A percentile compares a stretch with the other conserved stretches of the same genome.
Conservation (phyloP, 352 stramenopile species). For the Phytophthora cajani region DNA sequence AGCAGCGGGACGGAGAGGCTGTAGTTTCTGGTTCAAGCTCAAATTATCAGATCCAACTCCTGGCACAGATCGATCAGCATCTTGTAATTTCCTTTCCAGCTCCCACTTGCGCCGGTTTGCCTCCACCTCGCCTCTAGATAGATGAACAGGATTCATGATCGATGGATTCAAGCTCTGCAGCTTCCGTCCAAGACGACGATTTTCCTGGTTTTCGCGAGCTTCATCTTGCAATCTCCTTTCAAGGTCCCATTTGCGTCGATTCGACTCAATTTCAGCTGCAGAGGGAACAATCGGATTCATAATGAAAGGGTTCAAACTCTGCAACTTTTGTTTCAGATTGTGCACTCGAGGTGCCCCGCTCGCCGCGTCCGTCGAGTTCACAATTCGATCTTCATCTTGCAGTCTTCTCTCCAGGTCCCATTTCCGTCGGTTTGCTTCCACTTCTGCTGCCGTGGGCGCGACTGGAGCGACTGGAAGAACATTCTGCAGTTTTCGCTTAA, state of each 20-base stretch:
- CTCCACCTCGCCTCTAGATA: conserved; percentile 17
- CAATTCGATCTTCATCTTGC: conserved; percentile 13
- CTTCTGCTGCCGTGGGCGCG: conserved; percentile 14
- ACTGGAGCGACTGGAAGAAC: conserved; percentile 8
- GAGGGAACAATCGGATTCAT: conserved; percentile 21
- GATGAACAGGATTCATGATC: conserved; percentile 11
- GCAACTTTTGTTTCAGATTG: conserved; percentile 22
- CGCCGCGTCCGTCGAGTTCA: background rate
- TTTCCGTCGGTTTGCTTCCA: conserved; percentile 30
- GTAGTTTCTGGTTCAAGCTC: conserved; percentile 14
- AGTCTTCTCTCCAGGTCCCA: conserved; percentile 29
- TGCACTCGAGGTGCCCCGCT: conserved; percentile 4
- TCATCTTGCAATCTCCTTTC: conserved; percentile 28
- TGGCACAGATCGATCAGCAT: conserved; percentile 13
- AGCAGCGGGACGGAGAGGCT: conserved; percentile 7
- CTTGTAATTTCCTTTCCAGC: conserved; percentile 32
- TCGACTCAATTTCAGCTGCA: conserved; percentile 24
- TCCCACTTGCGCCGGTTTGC: conserved; percentile 34
- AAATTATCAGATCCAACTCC: background rate
- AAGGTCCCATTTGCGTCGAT: conserved; percentile 35
- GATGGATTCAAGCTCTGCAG: conserved; percentile 25
- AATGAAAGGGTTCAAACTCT: conserved; percentile 22
- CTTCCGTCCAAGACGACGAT: conserved; percentile 11
- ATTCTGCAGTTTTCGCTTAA: conserved; percentile 8
- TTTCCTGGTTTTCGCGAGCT: conserved; percentile 6